Conservation (phyloP, 495 filamentous ascomycete species). For the Cladorrhinum samala region DNA sequence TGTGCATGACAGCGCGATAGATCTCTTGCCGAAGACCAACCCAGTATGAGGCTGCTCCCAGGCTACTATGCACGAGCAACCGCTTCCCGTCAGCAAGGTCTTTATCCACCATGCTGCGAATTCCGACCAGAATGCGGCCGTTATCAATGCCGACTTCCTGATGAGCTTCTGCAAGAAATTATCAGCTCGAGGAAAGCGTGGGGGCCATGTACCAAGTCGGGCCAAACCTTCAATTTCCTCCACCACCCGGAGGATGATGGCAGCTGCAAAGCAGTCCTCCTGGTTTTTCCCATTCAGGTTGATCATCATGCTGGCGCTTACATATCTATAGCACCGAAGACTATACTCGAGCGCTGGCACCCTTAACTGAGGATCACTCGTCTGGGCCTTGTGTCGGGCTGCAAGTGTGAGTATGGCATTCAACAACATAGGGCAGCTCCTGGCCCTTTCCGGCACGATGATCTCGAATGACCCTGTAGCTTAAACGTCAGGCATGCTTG, state of each 20-base stretch:
- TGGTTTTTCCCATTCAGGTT: slow-evolving; percentile 49
- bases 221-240: slow-evolving; percentile 57
- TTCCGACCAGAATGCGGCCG: slow-evolving; percentile 45
- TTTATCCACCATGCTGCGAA: slow-evolving; percentile 34
- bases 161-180: slow-evolving; percentile 27
- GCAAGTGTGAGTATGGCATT: slow-evolving; percentile 56
- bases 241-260: slow-evolving; percentile 54
- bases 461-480: slow-evolving; percentile 44
- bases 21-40: slow-evolving; percentile 54
- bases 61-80: slow-evolving; percentile 32
- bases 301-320: slow-evolving; percentile 42
- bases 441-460: slow-evolving; percentile 46
- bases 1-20: slow-evolving; percentile 48
- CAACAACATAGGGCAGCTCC: slow-evolving; percentile 45
- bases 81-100: slow-evolving; percentile 15
- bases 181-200: too few relatives aligned
- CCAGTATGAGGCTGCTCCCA: slow-evolving; percentile 50
- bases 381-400: slow-evolving; percentile 48
- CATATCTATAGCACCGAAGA: slow-evolving; percentile 42
- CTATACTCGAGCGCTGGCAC: slow-evolving; percentile 45
- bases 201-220: too few relatives aligned
- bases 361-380: slow-evolving; percentile 11
- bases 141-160: slow-evolving; percentile 28
- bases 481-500: too few relatives aligned
- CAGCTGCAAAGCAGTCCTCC: slow-evolving; percentile 55